Evolutionary conservation across 2,329 filamentous ascomycete genomes (phyloP).

Genomic region (Paraphaeosphaeria sporulosa): DNA sequence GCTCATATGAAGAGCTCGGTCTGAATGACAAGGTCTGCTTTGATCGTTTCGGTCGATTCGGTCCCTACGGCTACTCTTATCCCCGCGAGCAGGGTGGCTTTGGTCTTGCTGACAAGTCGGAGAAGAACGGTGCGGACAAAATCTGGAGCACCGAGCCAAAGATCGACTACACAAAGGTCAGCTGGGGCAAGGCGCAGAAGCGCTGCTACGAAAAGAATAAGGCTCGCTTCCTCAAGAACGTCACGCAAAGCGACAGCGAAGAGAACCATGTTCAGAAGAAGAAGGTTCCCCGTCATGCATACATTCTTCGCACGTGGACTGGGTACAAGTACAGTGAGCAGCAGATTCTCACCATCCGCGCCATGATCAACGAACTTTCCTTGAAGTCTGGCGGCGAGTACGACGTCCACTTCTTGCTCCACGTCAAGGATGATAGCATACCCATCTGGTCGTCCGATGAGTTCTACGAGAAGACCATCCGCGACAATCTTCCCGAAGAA

Average conservation of each 20-base stretch:
- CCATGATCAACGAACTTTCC: slow-evolving; percentile 82
- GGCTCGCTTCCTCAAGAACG: slow-evolving; percentile 53
- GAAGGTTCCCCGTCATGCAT: slow-evolving; percentile 70
- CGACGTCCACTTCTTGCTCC: slow-evolving; percentile 83
- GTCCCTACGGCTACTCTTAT: slow-evolving; percentile 61
- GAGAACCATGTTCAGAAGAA: slow-evolving; percentile 46
- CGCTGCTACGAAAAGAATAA: slow-evolving; percentile 59
- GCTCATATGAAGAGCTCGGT: slow-evolving; percentile 57
- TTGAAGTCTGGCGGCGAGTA: slow-evolving; percentile 86
- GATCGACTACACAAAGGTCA: slow-evolving; percentile 57
- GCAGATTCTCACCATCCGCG: slow-evolving; percentile 80
- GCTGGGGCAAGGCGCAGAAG: slow-evolving; percentile 59
- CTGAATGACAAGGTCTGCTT: slow-evolving; percentile 59
- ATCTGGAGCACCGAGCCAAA: slow-evolving; percentile 59
- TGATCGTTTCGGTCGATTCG: slow-evolving; percentile 59
- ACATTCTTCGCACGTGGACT: slow-evolving; percentile 85
- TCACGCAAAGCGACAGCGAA: slow-evolving; percentile 34
- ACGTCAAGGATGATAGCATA: slow-evolving; percentile 78
- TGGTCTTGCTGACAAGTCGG: slow-evolving; percentile 56
- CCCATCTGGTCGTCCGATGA: slow-evolving; percentile 81
- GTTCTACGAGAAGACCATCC: slow-evolving; percentile 71
- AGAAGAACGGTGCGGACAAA: slow-evolving; percentile 54
- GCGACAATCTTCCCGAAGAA: slow-evolving; percentile 77
- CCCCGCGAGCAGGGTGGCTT: slow-evolving; percentile 55
- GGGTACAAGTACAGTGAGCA: slow-evolving; percentile 80